These are phyloP conservation scores for Entonaema liquescens DNA, from an alignment of 495 filamentous ascomycete species.

Conservation along the genomic window DNA sequence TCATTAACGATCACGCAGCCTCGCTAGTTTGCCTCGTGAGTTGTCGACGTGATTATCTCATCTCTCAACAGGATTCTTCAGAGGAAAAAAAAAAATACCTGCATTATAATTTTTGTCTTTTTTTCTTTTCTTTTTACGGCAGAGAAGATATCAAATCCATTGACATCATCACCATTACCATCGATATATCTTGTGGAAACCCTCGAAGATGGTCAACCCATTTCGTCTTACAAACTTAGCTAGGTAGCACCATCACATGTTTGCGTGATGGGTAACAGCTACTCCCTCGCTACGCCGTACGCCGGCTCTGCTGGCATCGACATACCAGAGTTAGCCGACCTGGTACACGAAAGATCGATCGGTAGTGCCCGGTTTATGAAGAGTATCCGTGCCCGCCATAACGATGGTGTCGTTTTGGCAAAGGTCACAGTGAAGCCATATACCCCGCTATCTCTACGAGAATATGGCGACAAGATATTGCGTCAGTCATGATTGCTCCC, in stretches of 20 bases:
- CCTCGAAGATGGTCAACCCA: slow-evolving; percentile 31
- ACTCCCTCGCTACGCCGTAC: slow-evolving; percentile 88
- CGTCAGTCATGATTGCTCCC: slow-evolving; percentile 59
- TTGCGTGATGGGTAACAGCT: slow-evolving; percentile 90
- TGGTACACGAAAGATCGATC: slow-evolving; percentile 91
- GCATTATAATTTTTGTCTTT: background rate
- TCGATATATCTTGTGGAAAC: slow-evolving; percentile 7
- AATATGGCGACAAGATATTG: slow-evolving; percentile 77
- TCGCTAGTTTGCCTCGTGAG: slow-evolving; percentile 27
- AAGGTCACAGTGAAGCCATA: slow-evolving; percentile 95
- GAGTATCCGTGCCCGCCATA: slow-evolving; percentile 87
- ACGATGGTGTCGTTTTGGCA: slow-evolving; percentile 88
- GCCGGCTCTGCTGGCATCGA: slow-evolving; percentile 93
- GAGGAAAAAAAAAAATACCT: no score
- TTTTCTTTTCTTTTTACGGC: background rate
- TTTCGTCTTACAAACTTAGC: slow-evolving; percentile 28
- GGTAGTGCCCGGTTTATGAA: slow-evolving; percentile 98
- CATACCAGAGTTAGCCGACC: slow-evolving; percentile 86
- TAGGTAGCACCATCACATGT: slow-evolving; percentile 44
- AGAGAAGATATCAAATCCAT: slow-evolving; percentile 8
- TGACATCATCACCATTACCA: background rate
- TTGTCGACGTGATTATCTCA: background rate
- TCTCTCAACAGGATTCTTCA: background rate
- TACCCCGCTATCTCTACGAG: slow-evolving; percentile 72
- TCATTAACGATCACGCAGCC: slow-evolving; percentile 33